phyloP scores from a whole-genome alignment of 169 alveolate species.

The Plasmodium billcollinsi region DNA sequence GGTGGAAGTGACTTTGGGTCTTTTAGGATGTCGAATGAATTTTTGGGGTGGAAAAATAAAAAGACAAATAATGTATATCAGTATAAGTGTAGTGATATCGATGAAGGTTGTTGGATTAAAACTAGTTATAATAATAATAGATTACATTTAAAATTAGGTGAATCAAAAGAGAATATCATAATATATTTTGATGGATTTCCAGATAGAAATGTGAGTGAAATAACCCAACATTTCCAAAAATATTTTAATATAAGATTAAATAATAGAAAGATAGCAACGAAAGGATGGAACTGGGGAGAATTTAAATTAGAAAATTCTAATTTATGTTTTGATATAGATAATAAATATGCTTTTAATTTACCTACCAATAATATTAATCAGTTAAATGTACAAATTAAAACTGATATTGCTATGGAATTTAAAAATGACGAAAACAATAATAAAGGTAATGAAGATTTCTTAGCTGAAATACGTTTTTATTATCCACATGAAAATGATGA shows the following conservation, averaged over 20 bases:
- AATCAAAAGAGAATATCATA: constrained; percentile 42
- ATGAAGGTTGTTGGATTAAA: constrained; percentile 86
- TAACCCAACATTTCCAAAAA: constrained; percentile 89
- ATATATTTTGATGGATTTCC: constrained; percentile 73
- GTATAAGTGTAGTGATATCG: constrained; percentile 88
- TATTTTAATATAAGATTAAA: constrained; percentile 83
- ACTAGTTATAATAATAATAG: constrained; percentile 82
- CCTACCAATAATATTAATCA: constrained; percentile 88
- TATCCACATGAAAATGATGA: constrained; percentile 75
- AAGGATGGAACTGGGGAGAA: constrained; percentile 95
- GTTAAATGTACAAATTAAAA: constrained; percentile 89
- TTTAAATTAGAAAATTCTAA: constrained; percentile 85
- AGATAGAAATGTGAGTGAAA: constrained; percentile 80
- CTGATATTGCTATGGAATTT: constrained; percentile 91
- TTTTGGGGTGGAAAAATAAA: constrained; percentile 93
- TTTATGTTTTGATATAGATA: constrained; percentile 83
- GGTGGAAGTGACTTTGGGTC: constrained; percentile 86
- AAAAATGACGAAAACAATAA: constrained; percentile 68
- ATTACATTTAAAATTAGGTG: constrained; percentile 56
- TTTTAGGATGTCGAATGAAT: constrained; percentile 91
- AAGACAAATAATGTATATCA: constrained; percentile 92
- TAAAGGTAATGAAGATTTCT: constrained; percentile 39
- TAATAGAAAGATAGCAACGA: constrained; percentile 82
- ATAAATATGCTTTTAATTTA: constrained; percentile 85
- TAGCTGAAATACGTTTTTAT: constrained; percentile 74